Percentiles rank a stretch among this genome's conserved stretches.
Evolutionary conservation across 139 green algal genomes (phyloP).

Genomic region (Picochlorum sp.): DNA sequence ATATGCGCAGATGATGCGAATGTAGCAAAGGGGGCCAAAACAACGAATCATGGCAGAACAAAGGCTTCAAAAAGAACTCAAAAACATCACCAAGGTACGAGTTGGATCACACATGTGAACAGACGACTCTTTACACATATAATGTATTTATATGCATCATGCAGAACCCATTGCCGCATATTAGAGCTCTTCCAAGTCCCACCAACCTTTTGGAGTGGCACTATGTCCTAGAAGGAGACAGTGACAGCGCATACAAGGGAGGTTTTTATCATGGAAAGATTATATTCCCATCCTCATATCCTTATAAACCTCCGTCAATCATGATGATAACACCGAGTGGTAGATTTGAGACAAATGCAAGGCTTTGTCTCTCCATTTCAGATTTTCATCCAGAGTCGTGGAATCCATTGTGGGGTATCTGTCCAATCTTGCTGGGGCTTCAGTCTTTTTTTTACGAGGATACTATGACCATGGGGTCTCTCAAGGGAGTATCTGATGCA

Average conservation of each 20-base stretch:
- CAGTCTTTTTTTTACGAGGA: conserved; percentile 55
- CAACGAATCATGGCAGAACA: too few species aligned
- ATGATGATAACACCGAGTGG: conserved; percentile 76
- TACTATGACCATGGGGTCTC: conserved; percentile 37
- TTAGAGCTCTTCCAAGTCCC: conserved; percentile 61
- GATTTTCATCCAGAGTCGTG: conserved; percentile 70
- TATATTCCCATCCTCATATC: conserved; percentile 36
- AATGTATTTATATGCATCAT: neutral
- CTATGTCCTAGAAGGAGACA: conserved; percentile 48
- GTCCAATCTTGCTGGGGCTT: conserved; percentile 59
- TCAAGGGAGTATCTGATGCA: conserved; percentile 23
- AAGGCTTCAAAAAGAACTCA: conserved; percentile 66
- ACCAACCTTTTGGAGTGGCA: conserved; percentile 81
- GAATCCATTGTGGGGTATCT: conserved; percentile 45
- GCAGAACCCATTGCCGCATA: conserved; percentile 70
- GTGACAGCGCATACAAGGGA: conserved; percentile 24
- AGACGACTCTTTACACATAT: neutral
- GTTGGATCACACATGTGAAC: neutral
- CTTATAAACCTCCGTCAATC: conserved; percentile 52
- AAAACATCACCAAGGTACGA: conserved; percentile 4
- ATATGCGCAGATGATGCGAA: too few species aligned
- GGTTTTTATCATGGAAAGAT: conserved; percentile 75
- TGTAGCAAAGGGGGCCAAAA: too few species aligned
- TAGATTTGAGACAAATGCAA: conserved; percentile 15
- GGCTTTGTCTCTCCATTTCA: conserved; percentile 36